A percentile compares a stretch with the other conserved stretches of the same genome.
Evolutionary conservation across 257 asterid genomes (phyloP).

Genomic region (Capsicum chinense): DNA sequence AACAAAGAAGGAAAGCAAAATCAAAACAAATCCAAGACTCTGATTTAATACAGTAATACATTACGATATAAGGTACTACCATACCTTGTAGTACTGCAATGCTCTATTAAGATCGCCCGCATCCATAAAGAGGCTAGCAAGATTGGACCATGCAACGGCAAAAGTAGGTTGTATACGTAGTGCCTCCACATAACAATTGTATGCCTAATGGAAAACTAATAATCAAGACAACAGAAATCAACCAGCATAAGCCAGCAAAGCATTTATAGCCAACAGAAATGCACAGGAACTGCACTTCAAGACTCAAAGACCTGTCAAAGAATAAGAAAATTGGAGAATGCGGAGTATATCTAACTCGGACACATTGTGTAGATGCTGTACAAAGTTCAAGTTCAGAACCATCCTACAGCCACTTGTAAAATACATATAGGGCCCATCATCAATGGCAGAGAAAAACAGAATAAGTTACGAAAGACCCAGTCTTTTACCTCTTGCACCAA

Average conservation of each 20-base stretch:
- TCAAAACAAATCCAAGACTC: background rate
- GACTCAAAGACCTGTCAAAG: conserved; percentile 23
- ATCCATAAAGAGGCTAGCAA: conserved; percentile 98
- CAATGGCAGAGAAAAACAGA: background rate
- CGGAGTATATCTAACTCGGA: background rate
- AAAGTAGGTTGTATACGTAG: conserved; percentile 90
- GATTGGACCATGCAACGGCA: conserved; percentile 99
- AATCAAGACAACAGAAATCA: conserved; percentile 18
- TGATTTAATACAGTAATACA: background rate
- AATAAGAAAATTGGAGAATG: background rate
- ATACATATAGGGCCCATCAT: background rate
- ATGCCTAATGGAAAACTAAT: conserved; percentile 59
- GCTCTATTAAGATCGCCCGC: conserved; percentile 93
- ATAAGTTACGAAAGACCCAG: background rate
- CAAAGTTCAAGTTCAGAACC: background rate
- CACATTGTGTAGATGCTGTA: background rate
- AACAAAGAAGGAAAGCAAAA: background rate
- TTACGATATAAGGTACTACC: conserved; percentile 17
- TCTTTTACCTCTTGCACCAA: conserved; percentile 75
- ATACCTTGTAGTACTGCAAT: conserved; percentile 93
- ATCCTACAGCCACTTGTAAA: background rate
- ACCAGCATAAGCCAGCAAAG: conserved; percentile 25
- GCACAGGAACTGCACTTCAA: conserved; percentile 21
- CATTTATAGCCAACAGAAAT: background rate
- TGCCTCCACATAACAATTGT: conserved; percentile 91